Conservation (phyloP, 2,329 filamentous ascomycete genomes). For the Chaetomium globosum region DNA sequence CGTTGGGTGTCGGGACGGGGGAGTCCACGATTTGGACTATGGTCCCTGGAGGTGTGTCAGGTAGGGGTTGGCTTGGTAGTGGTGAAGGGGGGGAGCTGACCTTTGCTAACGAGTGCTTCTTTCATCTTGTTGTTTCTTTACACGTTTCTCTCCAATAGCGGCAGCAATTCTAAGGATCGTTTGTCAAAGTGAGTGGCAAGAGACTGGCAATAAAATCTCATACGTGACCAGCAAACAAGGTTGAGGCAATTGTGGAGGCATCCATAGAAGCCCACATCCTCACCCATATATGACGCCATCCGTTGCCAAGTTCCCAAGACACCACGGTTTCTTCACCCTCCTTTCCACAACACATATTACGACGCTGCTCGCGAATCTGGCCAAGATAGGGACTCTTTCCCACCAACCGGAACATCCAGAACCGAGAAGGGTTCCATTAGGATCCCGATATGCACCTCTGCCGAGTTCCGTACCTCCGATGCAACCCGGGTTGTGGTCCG, state of each 20-base stretch:
- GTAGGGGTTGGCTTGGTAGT: not conserved
- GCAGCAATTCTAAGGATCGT: not conserved
- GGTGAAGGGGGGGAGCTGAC: conserved; percentile 9
- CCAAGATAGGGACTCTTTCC: not conserved
- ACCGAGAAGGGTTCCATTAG: not conserved
- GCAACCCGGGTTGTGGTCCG: not conserved
- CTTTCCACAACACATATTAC: not conserved
- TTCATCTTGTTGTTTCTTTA: conserved; percentile 36
- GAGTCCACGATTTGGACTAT: conserved; percentile 46
- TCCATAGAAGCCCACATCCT: not conserved
- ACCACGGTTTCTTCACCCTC: not conserved
- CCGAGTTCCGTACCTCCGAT: not conserved
- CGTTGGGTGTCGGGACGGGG: conserved; percentile 45
- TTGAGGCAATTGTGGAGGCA: not conserved
- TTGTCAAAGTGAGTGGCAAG: not conserved
- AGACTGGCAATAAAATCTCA: not conserved
- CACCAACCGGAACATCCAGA: conserved; percentile 7
- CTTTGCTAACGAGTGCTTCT: conserved; percentile 39
- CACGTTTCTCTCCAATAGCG: not conserved
- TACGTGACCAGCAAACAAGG: not conserved
- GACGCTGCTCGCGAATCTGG: not conserved
- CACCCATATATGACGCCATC: conserved; percentile 18
- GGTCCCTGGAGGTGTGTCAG: conserved; percentile 35
- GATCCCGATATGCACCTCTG: not conserved
- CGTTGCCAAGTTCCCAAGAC: not conserved